Base-by-base conservation (phyloP, 75 land plant species). In the Pinus tabuliformis region DNA sequence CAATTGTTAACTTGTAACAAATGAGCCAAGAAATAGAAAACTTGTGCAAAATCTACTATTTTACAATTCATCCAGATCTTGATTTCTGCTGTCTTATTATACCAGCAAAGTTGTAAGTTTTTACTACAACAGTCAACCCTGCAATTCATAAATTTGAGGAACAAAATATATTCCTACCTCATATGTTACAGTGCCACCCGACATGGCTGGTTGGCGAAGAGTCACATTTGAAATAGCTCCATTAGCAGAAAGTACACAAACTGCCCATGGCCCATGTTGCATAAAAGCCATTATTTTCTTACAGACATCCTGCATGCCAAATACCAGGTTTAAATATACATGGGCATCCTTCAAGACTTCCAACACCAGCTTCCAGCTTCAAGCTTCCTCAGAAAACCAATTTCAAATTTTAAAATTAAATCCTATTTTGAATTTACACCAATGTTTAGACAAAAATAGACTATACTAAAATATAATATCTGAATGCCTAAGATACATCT, bases 221-320 rank as follows among this genome's bases (percentile, higher is more conserved):
- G 87, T 84, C 22, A 73, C 88, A 80, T 86, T 86, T 24, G 88
- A 86, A 52, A 86, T 81, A 17, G 88, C 78, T 54, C 88, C 88
- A 80, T 85, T 84, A 11, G 88, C 88, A 59, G 88, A 84, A 18
- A 86, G 73, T 17, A 86, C 79, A 77, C 88, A 86, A 52, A 84
- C 63, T 9, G 88, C 87, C 42, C 87, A 83, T 39, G 87, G 76
- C 0, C 88, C 83, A 56, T 79, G 80, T 42, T 80, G 86, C 80
- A 85, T 87, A 80, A 86, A 86, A 24, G 75, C 73, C 80, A 86
- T 84, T 8, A 86, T 78, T 56, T 81, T 86, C 62, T 73, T 80
- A 22, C 83, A 79, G 8, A 86, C 88, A 78, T 86, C 88, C 88
- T 86, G 87, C 21, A 64, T 17, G n/a, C 36, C 72, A 68, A 42